These are phyloP conservation scores for Arabidopsis arenosa DNA, from an alignment of 345 rosid species.

Conservation along the genomic window DNA sequence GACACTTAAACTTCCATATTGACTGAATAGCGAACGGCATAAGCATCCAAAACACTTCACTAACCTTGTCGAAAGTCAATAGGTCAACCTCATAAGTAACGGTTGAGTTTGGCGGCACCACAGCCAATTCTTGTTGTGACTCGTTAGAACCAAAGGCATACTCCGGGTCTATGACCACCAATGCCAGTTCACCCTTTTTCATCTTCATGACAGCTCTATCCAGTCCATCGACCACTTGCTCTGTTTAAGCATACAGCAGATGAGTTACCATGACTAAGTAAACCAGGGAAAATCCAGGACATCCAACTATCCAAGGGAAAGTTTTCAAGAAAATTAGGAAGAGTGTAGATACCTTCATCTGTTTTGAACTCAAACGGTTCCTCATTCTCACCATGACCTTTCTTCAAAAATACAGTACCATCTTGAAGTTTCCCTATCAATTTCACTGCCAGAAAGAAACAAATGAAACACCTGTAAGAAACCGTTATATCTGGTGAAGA, in stretches of 20 bases:
- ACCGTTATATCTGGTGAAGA: background rate
- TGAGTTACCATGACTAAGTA: background rate
- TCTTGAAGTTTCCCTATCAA: constrained; percentile 81
- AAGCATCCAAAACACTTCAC: constrained; percentile 17
- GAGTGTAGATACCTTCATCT: constrained; percentile 69
- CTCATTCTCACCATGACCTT: constrained; percentile 70
- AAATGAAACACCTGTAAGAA: constrained; percentile 3
- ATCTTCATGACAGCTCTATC: constrained; percentile 78
- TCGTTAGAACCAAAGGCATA: constrained; percentile 80
- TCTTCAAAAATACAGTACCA: constrained; percentile 78
- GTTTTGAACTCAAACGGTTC: constrained; percentile 79
- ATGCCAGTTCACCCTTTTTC: constrained; percentile 93
- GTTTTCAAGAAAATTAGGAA: background rate
- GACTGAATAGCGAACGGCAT: background rate
- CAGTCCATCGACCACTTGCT: constrained; percentile 91
- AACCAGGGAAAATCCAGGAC: background rate
- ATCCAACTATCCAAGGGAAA: background rate
- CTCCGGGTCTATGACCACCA: constrained; percentile 71
- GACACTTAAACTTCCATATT: background rate
- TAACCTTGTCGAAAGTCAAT: constrained; percentile 76
- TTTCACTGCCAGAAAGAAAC: constrained; percentile 63
- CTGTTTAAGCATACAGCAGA: constrained; percentile 48
- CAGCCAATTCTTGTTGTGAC: constrained; percentile 77
- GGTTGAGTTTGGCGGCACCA: constrained; percentile 78
- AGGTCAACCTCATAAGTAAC: constrained; percentile 76